Evolutionary conservation across 1,284 basidiomycete genomes (phyloP), one percentile per base, ranked within the genome.

Genomic region (Tylopilus microsporus): DNA sequence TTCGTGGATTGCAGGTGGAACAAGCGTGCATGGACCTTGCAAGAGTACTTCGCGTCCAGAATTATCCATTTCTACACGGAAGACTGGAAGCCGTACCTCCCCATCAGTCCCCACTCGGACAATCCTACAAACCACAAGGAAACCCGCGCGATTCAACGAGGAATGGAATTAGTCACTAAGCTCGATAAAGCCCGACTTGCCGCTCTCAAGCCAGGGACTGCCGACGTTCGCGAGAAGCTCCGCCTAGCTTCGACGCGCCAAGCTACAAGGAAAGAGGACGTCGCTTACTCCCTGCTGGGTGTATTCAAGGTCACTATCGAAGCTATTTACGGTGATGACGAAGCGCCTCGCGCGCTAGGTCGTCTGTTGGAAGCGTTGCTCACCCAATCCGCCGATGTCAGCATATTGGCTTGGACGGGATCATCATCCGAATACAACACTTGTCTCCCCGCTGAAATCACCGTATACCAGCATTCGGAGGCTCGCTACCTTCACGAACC

Each of bases 21-120:
- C 37, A 46, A 47, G 49, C 57, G 57, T 41, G 57, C 57, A 47
- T 58, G 57, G 57, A 58, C 57, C 43, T 30, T 58, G 48, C 57
- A 58, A 21, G 57, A 58, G 43, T 58, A 58, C 37, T 46, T 58
- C 16, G 57, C 57, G 11, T 58, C 57, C 12, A 18, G 3, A 25
- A 36, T 58, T 10, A 58, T 58, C n/a, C 57, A 51, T 9, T 58
- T 58, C 21, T 58, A 58, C 32, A 58, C 57, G 36, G 42, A 58
- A 25, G 49, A 51, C 19, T 58, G 57, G 57, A 41, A 58, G 7
- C 55, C 56, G 13, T 58, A 46, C 30, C 55, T 58, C 21, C 57
- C 56, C 25, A 58, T 57, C 19, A 19, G 34, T 7, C 8, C 5
- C 37, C 2, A 2, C 34, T 9, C 25, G 10, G 43, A 58, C 12